These are phyloP conservation scores for Cylindrodendrum hubeiense DNA, from an alignment of 2,329 filamentous ascomycete species.

Conservation along the genomic window DNA sequence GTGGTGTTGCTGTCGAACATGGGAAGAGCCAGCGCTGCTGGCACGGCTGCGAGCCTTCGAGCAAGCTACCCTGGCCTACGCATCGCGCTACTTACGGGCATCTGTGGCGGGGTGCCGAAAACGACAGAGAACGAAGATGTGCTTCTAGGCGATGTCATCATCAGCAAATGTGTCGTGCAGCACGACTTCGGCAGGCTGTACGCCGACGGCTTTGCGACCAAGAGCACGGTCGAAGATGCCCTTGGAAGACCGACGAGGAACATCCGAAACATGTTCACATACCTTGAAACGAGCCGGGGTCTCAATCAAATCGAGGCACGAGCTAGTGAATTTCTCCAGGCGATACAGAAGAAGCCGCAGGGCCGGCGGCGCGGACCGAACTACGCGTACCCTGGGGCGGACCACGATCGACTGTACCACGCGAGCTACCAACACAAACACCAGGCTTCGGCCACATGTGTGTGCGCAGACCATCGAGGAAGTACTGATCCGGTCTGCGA, in stretches of 20 bases:
- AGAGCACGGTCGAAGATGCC: constrained; percentile 33
- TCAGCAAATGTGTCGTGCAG: constrained; percentile 36
- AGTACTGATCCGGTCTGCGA: not conserved
- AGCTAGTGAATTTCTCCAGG: no score
- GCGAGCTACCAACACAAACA: constrained; percentile 50
- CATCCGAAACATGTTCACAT: no score
- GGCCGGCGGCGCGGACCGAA: no score
- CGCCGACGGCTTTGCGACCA: constrained; percentile 28
- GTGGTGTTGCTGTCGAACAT: not conserved
- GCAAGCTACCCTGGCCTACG: constrained; percentile 45
- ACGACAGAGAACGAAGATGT: constrained; percentile 22
- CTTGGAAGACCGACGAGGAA: not conserved
- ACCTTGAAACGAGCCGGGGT: no score
- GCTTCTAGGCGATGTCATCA: constrained; percentile 41
- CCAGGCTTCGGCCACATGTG: constrained; percentile 5
- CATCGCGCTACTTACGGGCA: constrained; percentile 49
- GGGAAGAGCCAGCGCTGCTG: constrained; percentile 29
- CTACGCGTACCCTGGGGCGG: constrained; percentile 40
- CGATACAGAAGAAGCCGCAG: no score
- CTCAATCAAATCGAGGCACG: no score
- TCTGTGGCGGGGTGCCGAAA: constrained; percentile 46
- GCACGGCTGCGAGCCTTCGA: constrained; percentile 30
- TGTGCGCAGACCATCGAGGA: constrained; percentile 5
- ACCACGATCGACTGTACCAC: constrained; percentile 45
- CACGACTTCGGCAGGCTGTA: constrained; percentile 33